Percentiles rank a stretch among this genome's conserved stretches.
These are phyloP conservation scores for Plasmodium billcollinsi DNA, from an alignment of 169 alveolate genomes.

Conservation along the genomic window DNA sequence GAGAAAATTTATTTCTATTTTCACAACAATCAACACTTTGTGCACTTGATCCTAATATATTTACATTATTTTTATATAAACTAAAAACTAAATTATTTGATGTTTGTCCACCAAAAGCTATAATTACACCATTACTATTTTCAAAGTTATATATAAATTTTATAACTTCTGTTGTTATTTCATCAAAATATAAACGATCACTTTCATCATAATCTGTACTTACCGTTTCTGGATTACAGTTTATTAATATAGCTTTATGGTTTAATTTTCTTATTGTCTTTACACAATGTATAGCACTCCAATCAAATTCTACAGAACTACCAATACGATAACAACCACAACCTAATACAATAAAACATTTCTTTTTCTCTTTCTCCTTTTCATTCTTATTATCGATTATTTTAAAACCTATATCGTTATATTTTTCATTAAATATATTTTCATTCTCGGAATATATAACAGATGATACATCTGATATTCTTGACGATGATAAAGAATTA, in stretches of 20 bases:
- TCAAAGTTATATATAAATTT: constrained; percentile 85
- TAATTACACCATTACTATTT: constrained; percentile 85
- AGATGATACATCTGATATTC: constrained; percentile 18
- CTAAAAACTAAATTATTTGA: constrained; percentile 90
- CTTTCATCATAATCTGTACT: constrained; percentile 92
- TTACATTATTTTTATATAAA: constrained; percentile 79
- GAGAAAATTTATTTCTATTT: constrained; percentile 89
- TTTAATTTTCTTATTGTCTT: constrained; percentile 85
- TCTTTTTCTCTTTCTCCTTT: constrained; percentile 28
- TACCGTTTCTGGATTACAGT: constrained; percentile 94
- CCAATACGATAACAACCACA: constrained; percentile 93
- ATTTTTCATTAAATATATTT: constrained; percentile 55
- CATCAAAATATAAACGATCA: constrained; percentile 90
- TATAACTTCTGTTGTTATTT: constrained; percentile 85
- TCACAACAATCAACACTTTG: constrained; percentile 91
- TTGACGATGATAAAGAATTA: constrained; percentile 15
- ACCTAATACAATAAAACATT: constrained; percentile 86
- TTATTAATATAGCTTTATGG: constrained; percentile 84
- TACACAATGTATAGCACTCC: constrained; percentile 91
- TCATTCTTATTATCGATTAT: constrained; percentile 72
- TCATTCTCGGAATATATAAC: constrained; percentile 33
- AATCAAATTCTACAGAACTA: constrained; percentile 91
- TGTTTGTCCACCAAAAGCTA: constrained; percentile 93
- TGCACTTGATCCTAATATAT: constrained; percentile 90
- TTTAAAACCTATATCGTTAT: constrained; percentile 55